Base-by-base conservation (phyloP, 805 yeast genomes). In the Danielia reshetovae region DNA sequence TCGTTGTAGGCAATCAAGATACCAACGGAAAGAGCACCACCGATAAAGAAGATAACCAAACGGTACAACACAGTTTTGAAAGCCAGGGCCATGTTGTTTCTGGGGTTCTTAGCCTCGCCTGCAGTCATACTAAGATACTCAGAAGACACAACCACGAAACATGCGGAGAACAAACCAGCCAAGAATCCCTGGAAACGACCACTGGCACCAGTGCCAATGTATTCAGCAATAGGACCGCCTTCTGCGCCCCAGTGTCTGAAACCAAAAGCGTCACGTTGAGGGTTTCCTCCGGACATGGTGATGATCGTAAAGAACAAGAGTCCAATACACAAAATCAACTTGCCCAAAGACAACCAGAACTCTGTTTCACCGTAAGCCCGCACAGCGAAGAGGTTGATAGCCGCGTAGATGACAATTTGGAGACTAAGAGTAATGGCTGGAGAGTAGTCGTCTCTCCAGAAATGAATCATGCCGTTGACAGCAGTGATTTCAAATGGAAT, bases 211-310 rank as follows among this genome's bases (percentile, higher is more conserved):
- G 59, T 57, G 9, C 59, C 51, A 25, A 59, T 51, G 34, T 56
- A 70, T 61, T 40, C 69, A 5, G 61, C 68, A 27, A 65, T 46
- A 1, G 67, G 65, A 7, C 72, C 71, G 18, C 51, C 70, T 10
- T 37, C 46, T 16, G 52, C 55, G 24, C 52, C 54, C 71, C 68
- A 70, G 45, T 68, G 57, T 30, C 69, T 51, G 55, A 74, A 74
- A 1, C 79, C 79, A 48, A 65, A 74, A 4, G 64, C 73, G 42
- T 72, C 74, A 29, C 74, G 77, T 26, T 66, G 56, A 1, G 95
- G 95, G 54, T 85, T 86, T 18, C 95, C 96, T 19, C 95, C 95
- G 24, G 82, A 75, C 94, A 85, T 86, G 5, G 88, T 79, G 35
- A 85, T 55, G 47, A 86, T 81, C 2, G 93, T 84, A 57, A 82